Evolutionary conservation across 2,329 filamentous ascomycete genomes (phyloP).

Genomic region (Penicillium sp.): DNA sequence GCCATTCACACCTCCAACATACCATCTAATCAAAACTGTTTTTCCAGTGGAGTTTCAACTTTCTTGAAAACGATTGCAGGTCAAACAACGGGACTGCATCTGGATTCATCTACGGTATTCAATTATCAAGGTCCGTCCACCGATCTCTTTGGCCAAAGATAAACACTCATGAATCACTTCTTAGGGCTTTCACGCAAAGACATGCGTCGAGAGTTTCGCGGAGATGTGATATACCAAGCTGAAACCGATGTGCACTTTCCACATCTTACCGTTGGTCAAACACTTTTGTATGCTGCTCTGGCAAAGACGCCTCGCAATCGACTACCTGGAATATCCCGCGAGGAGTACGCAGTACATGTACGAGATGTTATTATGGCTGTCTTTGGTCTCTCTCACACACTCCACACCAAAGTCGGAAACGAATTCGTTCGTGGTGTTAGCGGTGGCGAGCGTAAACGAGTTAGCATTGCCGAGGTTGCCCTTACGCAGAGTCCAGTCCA

Average conservation of each 20-base stretch:
- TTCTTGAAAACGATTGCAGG: conserved; percentile 1
- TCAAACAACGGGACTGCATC: neutral
- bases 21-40: conserved; percentile 78
- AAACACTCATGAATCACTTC: conserved; percentile 18
- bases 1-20: conserved; percentile 73
- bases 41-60: conserved; percentile 3
- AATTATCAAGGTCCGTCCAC: conserved; percentile 66
- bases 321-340: conserved; percentile 36
- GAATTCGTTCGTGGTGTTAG: conserved; percentile 59
- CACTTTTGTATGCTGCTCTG: conserved; percentile 69
- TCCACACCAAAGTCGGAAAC: conserved; percentile 45
- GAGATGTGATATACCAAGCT: neutral
- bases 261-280: conserved; percentile 71
- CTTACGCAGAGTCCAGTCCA: conserved; percentile 46
- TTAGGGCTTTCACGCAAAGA: conserved; percentile 43
- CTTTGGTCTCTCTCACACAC: conserved; percentile 49
- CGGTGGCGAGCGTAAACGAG: conserved; percentile 59
- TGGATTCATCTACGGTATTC: conserved; percentile 51
- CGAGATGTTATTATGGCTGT: conserved; percentile 44
- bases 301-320: conserved; percentile 50
- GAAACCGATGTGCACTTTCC: conserved; percentile 70
- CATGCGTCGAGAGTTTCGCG: conserved; percentile 67
- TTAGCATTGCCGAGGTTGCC: conserved; percentile 55
- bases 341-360: conserved; percentile 41
- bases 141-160: neutral